Conservation (phyloP, 2,329 filamentous ascomycete species). For the Arthroderma uncinatum region DNA sequence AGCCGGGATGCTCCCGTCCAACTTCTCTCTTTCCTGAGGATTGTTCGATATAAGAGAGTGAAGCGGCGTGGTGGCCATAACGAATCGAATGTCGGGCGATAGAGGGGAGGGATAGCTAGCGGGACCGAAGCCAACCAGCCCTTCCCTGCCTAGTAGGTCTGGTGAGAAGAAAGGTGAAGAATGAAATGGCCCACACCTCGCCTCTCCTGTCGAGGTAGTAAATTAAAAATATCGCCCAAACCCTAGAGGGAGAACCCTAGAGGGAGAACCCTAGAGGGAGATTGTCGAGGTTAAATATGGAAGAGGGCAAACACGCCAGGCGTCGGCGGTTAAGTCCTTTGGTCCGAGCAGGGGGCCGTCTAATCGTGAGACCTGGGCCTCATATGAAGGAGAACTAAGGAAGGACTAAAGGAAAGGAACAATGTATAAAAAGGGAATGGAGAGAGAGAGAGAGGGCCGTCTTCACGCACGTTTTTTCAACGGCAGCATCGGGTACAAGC, state of each 20-base stretch:
- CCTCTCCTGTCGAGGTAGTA: background rate
- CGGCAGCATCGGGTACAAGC: background rate
- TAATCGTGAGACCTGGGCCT: background rate
- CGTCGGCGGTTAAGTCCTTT: background rate
- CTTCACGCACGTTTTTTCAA: background rate
- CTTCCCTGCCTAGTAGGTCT: background rate
- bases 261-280: too few species aligned
- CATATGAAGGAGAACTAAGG: too few species aligned
- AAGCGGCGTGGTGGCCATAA: background rate
- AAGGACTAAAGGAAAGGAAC: too few species aligned
- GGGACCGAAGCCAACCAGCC: background rate
- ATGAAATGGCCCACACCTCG: background rate
- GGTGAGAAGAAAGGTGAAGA: background rate
- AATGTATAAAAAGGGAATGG: background rate
- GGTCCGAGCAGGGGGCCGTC: background rate
- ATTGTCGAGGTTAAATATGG: background rate
- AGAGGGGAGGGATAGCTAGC: background rate
- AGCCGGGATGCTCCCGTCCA: background rate
- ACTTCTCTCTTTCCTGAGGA: background rate
- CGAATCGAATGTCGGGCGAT: background rate
- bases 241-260: background rate
- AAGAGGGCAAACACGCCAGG: background rate
- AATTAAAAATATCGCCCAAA: background rate
- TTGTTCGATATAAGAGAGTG: slow-evolving; percentile 1
- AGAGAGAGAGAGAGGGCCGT: background rate